Evolutionary conservation across 2,329 filamentous ascomycete genomes (phyloP), one percentile per base, ranked within the genome.

Genomic region (Purpureocillium lavendulum): DNA sequence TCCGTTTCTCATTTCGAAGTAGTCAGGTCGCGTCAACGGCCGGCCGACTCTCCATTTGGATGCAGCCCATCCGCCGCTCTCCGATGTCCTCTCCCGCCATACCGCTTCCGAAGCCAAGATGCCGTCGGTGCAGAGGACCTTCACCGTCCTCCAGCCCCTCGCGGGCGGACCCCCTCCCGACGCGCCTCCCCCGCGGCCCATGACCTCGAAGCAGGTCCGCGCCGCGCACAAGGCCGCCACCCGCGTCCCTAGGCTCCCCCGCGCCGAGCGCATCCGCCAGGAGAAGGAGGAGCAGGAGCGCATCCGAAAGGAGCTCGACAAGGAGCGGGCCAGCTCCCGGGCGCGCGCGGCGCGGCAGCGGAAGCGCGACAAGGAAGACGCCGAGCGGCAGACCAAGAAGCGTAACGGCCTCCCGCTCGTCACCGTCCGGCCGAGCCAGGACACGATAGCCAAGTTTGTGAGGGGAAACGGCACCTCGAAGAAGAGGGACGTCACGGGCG

Each of bases 351-450:
- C 66, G 2, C 58, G 75, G 17, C 75, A 80, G 30, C 73, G 67
- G 57, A 78, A 75, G 54, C 71, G 67, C 43, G 70, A 67, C 13
- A 77, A 71, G 49, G 73, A 75, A 36, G 54, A 64, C 18, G 65
- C 64, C 7, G 68, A 70, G 42, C 61, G 58, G 33, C 66, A 71
- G n/a, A 66, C 62, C 38, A 74, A 68, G 57, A 71, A 60, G 49
- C 70, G 62, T 45, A 68, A 63, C 39, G 71, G 75, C 0, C 41
- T 75, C 42, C 77, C 77, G 12, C 56, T 77, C 4, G 63, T 73
- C n/a, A 64, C 62, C 11, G 70, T 75, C 4, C 64, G 68, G 29
- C 69, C 75, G 0, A 79, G 75, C 28, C 77, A 80, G 52, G 70
- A 70, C 32, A 75, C 70, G 0, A 75, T 81, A 45, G 62, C 73